Percentiles rank a stretch among this genome's conserved stretches.
Conservation (phyloP, 352 stramenopile species). For the Pythium biforme region DNA sequence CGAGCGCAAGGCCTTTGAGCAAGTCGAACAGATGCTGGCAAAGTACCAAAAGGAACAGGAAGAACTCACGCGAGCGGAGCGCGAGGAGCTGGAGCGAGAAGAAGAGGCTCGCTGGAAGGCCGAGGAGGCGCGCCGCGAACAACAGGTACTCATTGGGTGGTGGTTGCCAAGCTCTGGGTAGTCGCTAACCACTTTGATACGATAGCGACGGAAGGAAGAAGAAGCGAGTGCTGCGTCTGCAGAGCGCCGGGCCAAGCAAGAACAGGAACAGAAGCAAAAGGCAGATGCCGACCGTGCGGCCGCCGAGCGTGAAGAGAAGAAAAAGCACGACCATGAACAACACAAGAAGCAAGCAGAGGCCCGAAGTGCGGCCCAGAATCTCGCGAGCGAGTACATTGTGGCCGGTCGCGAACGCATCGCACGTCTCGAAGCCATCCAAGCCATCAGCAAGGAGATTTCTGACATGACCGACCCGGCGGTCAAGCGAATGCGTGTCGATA, state of each 20-base stretch:
- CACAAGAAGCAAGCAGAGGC: constrained; percentile 40
- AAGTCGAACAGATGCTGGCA: constrained; percentile 46
- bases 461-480: constrained; percentile 43
- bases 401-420: constrained; percentile 40
- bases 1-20: constrained; percentile 42
- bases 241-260: constrained; percentile 29
- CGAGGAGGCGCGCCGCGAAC: constrained; percentile 42
- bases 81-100: constrained; percentile 34
- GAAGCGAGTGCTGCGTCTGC: constrained; percentile 32
- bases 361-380: constrained; percentile 37
- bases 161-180: too few relatives aligned
- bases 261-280: constrained; percentile 29
- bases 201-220: constrained; percentile 28
- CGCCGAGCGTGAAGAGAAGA: constrained; percentile 25
- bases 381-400: constrained; percentile 35
- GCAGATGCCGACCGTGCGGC: constrained; percentile 19
- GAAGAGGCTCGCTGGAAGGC: constrained; percentile 31
- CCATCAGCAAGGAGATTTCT: constrained; percentile 44
- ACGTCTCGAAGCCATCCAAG: constrained; percentile 52
- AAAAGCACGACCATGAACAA: constrained; percentile 28
- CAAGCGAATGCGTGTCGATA: constrained; percentile 71
- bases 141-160: constrained; percentile 7
- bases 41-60: constrained; percentile 45
- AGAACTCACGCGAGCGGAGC: constrained; percentile 30
- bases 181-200: too few relatives aligned